A percentile compares a stretch with the other conserved stretches of the same genome.
Conservation (phyloP, 2,329 filamentous ascomycete species). For the Ascochyta fabae region DNA sequence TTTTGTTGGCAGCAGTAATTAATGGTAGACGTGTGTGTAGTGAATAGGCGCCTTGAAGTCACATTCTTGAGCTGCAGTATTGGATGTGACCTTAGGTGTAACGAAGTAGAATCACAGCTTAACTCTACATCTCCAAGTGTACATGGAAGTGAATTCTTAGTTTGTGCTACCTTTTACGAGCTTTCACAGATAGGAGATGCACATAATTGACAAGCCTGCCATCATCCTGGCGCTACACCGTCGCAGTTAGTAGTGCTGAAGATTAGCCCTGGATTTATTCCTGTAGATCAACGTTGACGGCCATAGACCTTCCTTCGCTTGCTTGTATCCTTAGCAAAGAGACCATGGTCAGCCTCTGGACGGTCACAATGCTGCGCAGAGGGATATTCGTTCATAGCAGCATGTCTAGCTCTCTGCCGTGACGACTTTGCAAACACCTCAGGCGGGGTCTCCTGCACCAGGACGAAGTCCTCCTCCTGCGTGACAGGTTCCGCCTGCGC, state of each 20-base stretch:
- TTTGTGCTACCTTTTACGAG: no score
- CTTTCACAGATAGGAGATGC: no score
- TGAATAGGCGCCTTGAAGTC: no score
- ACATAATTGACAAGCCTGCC: no score
- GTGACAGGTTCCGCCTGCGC: conserved; percentile 5
- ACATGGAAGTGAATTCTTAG: no score
- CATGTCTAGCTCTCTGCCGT: not conserved
- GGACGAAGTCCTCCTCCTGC: not conserved
- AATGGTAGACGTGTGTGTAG: no score
- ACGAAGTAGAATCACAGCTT: no score
- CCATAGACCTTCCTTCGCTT: conserved; percentile 13
- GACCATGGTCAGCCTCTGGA: not conserved
- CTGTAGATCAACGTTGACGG: conserved; percentile 2
- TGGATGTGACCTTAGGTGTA: no score
- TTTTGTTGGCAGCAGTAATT: no score
- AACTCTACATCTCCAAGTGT: no score
- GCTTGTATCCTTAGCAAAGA: not conserved
- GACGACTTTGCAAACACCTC: not conserved
- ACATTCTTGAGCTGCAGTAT: no score
- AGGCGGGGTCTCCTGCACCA: conserved; percentile 15
- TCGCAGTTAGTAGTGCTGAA: not conserved
- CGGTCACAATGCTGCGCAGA: not conserved
- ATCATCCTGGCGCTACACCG: not conserved
- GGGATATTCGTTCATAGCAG: not conserved
- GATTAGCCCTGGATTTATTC: not conserved